Conservation (phyloP, 2,329 filamentous ascomycete genomes). For the Ambrosiella xylebori region DNA sequence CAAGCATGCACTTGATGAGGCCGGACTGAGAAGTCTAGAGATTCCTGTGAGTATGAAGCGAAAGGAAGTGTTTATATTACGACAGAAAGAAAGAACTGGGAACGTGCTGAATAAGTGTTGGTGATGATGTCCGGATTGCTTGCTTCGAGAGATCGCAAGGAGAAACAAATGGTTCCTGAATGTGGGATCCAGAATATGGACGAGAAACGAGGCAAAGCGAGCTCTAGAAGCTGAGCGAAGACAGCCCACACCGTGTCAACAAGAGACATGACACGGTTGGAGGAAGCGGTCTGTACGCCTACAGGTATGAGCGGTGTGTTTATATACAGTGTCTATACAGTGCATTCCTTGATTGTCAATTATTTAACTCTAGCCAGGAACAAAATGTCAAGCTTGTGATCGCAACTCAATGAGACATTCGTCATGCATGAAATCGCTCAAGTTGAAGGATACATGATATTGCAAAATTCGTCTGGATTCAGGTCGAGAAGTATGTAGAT, state of each 20-base stretch:
- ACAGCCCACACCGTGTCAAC: conserved; percentile 1
- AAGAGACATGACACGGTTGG: background rate
- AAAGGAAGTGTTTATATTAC: background rate
- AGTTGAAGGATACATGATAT: no score
- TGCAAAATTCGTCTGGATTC: no score
- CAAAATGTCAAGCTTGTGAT: no score
- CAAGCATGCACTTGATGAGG: background rate
- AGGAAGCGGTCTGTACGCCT: background rate
- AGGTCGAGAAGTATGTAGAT: no score
- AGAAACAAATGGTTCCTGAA: conserved; percentile 6
- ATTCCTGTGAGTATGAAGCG: background rate
- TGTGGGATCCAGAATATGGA: background rate
- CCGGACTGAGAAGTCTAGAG: background rate
- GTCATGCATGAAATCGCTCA: no score
- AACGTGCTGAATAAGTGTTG: background rate
- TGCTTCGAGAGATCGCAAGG: background rate
- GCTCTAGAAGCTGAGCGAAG: conserved; percentile 1
- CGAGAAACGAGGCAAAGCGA: background rate
- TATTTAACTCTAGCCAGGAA: no score
- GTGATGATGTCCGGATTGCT: background rate
- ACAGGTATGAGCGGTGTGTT: background rate
- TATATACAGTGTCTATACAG: background rate
- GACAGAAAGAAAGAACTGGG: background rate
- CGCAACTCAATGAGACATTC: no score
- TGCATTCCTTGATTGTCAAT: no score